Conservation (phyloP, 805 yeast species). For the Danielia oregonensis region DNA sequence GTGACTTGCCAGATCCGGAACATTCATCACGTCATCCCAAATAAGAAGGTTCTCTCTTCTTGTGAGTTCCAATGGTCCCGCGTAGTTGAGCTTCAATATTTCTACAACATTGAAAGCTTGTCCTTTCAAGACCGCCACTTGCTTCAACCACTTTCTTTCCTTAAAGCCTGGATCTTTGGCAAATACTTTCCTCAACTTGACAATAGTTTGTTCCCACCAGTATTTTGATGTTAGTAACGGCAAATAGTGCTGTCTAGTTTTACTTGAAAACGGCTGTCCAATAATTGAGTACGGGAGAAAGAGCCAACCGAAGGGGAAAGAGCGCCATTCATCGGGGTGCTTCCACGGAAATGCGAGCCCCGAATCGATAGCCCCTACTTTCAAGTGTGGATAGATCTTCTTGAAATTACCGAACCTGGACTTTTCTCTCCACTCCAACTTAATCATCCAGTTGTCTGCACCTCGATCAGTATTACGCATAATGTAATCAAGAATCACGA, state of each 20-base stretch:
- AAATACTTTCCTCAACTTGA: constrained; percentile 45
- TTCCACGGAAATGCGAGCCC: constrained; percentile 79
- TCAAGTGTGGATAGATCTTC: constrained; percentile 34
- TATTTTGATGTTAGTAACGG: constrained; percentile 53
- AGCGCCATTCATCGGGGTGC: constrained; percentile 78
- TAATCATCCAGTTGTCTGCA: constrained; percentile 75
- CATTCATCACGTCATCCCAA: constrained; percentile 58
- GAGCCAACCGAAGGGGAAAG: constrained; percentile 77
- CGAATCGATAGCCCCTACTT: constrained; percentile 71
- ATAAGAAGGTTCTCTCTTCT: constrained; percentile 54
- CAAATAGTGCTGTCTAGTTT: constrained; percentile 53
- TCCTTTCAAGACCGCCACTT: constrained; percentile 69
- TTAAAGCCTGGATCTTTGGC: constrained; percentile 58
- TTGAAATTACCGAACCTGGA: constrained; percentile 8
- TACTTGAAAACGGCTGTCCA: constrained; percentile 61
- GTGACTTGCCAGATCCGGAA: constrained; percentile 37
- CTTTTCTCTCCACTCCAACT: constrained; percentile 39
- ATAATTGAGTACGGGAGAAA: constrained; percentile 60
- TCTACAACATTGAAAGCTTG: constrained; percentile 77
- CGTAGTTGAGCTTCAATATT: constrained; percentile 49
- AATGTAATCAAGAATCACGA: constrained; percentile 67
- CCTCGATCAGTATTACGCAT: constrained; percentile 77
- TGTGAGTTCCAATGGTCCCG: constrained; percentile 67
- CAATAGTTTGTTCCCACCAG: constrained; percentile 69
- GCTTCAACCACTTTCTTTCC: constrained; percentile 62